A percentile compares a stretch with the other conserved stretches of the same genome.
Evolutionary conservation across 176 grass and related monocot species (phyloP).

Genomic region (Microstegium vimineum): DNA sequence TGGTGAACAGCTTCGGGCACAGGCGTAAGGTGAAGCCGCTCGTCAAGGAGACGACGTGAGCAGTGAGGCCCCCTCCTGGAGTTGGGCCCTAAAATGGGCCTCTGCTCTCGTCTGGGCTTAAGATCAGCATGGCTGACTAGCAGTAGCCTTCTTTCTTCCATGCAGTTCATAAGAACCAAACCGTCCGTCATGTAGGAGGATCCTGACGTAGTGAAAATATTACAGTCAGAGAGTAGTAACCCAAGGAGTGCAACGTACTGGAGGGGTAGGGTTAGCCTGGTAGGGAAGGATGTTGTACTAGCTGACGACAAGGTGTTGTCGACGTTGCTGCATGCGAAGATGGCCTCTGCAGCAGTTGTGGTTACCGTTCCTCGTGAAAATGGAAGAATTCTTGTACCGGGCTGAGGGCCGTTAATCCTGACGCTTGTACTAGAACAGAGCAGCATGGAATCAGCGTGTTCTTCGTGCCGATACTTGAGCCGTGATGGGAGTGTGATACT

Average conservation of each 20-base stretch:
- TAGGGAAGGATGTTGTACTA: not conserved
- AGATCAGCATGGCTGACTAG: not conserved
- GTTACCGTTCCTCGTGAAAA: not conserved
- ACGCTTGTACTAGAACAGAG: no score
- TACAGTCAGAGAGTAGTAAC: not conserved
- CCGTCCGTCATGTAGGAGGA: not conserved
- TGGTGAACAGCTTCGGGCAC: constrained; percentile 78
- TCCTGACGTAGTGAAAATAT: constrained; percentile 4
- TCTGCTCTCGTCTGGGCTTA: not conserved
- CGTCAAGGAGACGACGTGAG: constrained; percentile 41
- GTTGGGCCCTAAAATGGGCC: no score
- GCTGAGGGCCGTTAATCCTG: no score
- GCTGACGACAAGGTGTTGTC: not conserved
- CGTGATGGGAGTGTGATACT: not conserved
- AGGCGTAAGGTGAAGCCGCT: constrained; percentile 79
- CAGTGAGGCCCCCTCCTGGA: not conserved
- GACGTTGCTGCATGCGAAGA: not conserved
- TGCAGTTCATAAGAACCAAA: not conserved
- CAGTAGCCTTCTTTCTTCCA: not conserved
- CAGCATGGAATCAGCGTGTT: not conserved
- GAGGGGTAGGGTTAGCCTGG: not conserved
- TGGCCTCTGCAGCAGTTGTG: not conserved
- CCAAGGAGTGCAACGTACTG: not conserved
- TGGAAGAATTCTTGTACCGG: not conserved
- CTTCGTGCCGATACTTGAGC: not conserved